A percentile compares a stretch with the other conserved stretches of the same genome.
Evolutionary conservation across 306 rosid species (phyloP).

Genomic region (Betula pendula): DNA sequence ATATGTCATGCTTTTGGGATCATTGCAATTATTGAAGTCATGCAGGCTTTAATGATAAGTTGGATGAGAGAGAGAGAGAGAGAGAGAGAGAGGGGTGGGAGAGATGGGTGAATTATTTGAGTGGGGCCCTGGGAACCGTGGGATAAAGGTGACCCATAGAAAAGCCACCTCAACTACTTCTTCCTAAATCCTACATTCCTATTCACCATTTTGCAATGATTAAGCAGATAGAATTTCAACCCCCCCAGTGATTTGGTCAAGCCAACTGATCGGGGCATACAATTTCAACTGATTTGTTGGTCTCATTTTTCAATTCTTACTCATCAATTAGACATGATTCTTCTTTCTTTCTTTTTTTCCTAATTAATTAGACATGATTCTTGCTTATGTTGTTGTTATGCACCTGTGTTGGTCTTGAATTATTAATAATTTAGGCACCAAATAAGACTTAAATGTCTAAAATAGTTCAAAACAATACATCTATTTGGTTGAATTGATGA

Average conservation of each 20-base stretch:
- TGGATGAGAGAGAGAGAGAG: constrained; percentile 6
- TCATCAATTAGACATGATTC: neutral
- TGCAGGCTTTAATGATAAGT: constrained; percentile 89
- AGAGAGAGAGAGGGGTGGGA: neutral
- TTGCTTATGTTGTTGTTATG: too few relatives aligned
- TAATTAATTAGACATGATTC: too few relatives aligned
- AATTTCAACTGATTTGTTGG: neutral
- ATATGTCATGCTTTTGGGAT: constrained; percentile 88
- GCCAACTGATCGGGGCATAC: neutral
- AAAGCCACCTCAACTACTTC: constrained; percentile 1
- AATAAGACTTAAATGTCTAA: too few relatives aligned
- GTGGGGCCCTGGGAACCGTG: constrained; percentile 32
- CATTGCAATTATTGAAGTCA: constrained; percentile 91
- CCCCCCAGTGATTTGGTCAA: constrained; percentile 21
- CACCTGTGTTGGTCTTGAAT: too few relatives aligned
- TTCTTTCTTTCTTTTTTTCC: too few relatives aligned
- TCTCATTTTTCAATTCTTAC: neutral
- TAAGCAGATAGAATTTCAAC: constrained; percentile 15
- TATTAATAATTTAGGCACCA: too few relatives aligned
- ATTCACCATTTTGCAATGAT: constrained; percentile 42
- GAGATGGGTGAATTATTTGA: constrained; percentile 48
- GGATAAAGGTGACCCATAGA: neutral
- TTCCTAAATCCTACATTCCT: constrained; percentile 26
- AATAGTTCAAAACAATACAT: too few relatives aligned
- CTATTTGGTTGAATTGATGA: too few relatives aligned